Base-by-base conservation (phyloP, 176 grass and related monocot species). In the Puccinellia tenuiflora region DNA sequence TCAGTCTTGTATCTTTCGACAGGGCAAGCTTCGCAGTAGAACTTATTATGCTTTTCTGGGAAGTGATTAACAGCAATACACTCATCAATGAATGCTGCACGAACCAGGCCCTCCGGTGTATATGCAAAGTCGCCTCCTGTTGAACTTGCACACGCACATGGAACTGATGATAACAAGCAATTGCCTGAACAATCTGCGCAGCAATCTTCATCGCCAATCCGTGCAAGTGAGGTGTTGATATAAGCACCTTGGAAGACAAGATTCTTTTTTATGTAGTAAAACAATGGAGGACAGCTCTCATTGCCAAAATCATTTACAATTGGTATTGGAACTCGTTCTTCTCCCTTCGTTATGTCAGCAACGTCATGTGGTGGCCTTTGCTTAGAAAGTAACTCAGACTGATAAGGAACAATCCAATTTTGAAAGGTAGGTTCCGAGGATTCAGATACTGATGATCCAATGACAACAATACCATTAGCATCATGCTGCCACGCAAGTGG, bases 261-360 rank as follows among this genome's bases (percentile, higher is more conserved):
- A 33, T 90, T 97, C 57, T 60, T 84, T 30, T 80, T 55, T 83
- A 91, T 88, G 51, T 97, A 97, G 34, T 77, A 83, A 81, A 97
- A 97, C 9, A 59, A 84, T 37, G 85, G 28, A 15, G 90, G 92
- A 45, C 76, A 92, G 18, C 60, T 88, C 35, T 90, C 85, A 39
- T 52, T 79, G 31, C 66, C 85, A 74, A 90, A 84, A 73, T 97
- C 91, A 76, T 94, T 97, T 55, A 88, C 70, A 37, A 97, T 30
- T 37, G 92, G 81, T 84, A 97, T 90, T 54, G 77, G 84, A 28
- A 94, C 74, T 42, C 73, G 79, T 60, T 94, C 92, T 84, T 85
- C 80, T 22, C 92, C 94, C 85, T 75, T 97, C 14, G 89, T 84
- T 90, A 97, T 94, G 56, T 97, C 90, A 65, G 83, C 72, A 20